Evolutionary conservation across 2,329 filamentous ascomycete species (phyloP).

Genomic region (Trichoderma semiorbis): DNA sequence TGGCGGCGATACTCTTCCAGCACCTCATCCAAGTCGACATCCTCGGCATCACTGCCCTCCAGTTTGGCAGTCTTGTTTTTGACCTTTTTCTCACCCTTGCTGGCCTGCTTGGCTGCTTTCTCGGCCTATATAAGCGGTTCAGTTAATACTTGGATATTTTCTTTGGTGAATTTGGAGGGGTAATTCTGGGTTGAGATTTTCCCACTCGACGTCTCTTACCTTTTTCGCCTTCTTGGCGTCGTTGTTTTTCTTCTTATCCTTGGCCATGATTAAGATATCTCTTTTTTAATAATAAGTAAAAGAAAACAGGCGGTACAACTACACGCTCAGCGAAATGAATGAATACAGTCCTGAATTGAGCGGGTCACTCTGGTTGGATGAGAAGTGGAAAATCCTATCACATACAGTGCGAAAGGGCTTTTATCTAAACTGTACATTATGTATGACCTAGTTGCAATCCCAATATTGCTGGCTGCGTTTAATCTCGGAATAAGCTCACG

Average conservation of each 20-base stretch:
- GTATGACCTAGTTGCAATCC: not conserved
- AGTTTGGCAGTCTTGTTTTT: conserved; percentile 67
- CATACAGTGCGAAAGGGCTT: conserved; percentile 10
- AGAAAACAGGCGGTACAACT: not conserved
- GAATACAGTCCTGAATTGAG: not conserved
- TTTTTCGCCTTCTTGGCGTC: conserved; percentile 52
- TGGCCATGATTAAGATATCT: conserved; percentile 39
- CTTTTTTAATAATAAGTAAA: not conserved
- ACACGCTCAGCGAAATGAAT: no score
- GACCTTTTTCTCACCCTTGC: conserved; percentile 83
- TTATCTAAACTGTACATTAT: not conserved
- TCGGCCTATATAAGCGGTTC: conserved; percentile 42
- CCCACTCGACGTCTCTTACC: conserved; percentile 28
- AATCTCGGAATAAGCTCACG: not conserved
- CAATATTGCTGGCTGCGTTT: not conserved
- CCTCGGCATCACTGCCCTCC: conserved; percentile 84
- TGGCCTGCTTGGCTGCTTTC: conserved; percentile 76
- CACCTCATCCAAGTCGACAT: conserved; percentile 88
- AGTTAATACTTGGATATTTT: conserved; percentile 22
- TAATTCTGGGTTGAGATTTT: conserved; percentile 1
- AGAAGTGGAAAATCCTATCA: conserved; percentile 9
- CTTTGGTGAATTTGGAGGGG: not conserved
- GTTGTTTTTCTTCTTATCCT: conserved; percentile 50
- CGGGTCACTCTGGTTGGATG: not conserved
- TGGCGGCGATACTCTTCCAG: conserved; percentile 89